A percentile compares a stretch with the other conserved stretches of the same genome.
Conservation (phyloP, 768 basidiomycete species). For the Hypsizygus marmoreus region DNA sequence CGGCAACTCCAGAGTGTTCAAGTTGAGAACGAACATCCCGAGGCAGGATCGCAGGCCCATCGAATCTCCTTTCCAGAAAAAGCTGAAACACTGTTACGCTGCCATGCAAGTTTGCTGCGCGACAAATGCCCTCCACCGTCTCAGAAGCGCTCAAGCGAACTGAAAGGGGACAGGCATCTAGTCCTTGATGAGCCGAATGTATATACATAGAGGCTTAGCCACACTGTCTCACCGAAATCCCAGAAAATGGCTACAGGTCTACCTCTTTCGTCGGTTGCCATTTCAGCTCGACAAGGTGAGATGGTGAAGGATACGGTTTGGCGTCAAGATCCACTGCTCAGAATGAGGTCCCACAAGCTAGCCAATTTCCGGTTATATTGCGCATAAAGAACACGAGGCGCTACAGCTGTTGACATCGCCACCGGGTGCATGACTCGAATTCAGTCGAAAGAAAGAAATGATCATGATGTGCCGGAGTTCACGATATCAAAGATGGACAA, state of each 20-base stretch:
- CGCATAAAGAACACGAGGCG: no score
- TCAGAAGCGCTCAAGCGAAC: conserved; percentile 26
- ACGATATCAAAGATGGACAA: no score
- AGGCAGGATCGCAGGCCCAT: not conserved
- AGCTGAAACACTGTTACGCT: conserved; percentile 33
- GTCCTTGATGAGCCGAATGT: not conserved
- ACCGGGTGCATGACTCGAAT: no score
- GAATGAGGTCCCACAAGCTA: no score
- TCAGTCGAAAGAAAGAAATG: no score
- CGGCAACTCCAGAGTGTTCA: conserved; percentile 3
- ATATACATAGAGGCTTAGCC: not conserved
- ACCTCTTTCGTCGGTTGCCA: no score
- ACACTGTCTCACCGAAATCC: conserved; percentile 25
- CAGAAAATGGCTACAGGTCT: conserved; percentile 26
- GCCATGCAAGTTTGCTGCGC: conserved; percentile 27
- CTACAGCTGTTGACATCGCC: no score
- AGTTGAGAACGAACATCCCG: conserved; percentile 1
- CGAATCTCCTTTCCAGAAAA: conserved; percentile 21
- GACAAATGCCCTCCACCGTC: conserved; percentile 28
- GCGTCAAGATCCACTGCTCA: no score
- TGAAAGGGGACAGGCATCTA: conserved; percentile 34
- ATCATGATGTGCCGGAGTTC: no score
- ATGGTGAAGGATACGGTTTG: no score
- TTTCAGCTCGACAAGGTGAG: no score
- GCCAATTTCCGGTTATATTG: no score